Conservation (phyloP, 2,329 filamentous ascomycete species). For the Sporothrix schenckii region DNA sequence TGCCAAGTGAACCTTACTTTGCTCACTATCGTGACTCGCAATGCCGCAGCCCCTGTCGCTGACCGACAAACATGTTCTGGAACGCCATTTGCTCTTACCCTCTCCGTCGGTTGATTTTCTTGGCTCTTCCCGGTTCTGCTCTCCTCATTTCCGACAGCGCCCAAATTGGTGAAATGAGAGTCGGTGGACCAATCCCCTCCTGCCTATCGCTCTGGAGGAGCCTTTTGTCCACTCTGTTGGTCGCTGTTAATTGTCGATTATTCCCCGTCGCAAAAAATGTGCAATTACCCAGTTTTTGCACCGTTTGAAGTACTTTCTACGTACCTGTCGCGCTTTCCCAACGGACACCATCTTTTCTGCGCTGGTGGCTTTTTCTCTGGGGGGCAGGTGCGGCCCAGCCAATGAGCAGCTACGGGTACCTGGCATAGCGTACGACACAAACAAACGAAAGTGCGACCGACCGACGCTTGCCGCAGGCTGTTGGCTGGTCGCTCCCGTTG, state of each 20-base stretch:
- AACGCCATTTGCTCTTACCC: slow-evolving; percentile 1
- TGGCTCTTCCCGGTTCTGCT: not conserved
- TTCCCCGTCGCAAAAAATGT: not conserved
- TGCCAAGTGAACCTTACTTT: not conserved
- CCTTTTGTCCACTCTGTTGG: not conserved
- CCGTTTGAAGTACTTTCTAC: slow-evolving; percentile 10
- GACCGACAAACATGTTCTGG: not conserved
- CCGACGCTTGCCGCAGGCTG: not conserved
- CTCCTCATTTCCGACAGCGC: slow-evolving; percentile 20
- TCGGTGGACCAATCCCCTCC: slow-evolving; percentile 4
- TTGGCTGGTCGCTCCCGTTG: slow-evolving; percentile 16
- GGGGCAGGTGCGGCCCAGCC: slow-evolving; percentile 21
- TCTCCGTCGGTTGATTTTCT: not conserved
- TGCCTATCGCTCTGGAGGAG: not conserved
- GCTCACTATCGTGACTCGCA: slow-evolving; percentile 6
- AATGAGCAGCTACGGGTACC: slow-evolving; percentile 26
- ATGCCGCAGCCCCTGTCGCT: not conserved
- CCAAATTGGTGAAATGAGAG: not conserved
- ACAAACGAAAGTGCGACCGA: slow-evolving; percentile 10
- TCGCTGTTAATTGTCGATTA: not conserved
- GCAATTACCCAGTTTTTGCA: slow-evolving; percentile 10
- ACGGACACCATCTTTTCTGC: slow-evolving; percentile 11
- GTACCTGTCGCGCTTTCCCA: slow-evolving; percentile 17
- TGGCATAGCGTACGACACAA: slow-evolving; percentile 23
- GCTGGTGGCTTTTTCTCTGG: not conserved